These are phyloP conservation scores for Alternaria dauci DNA, from an alignment of 2,329 filamentous ascomycete species.

Conservation along the genomic window DNA sequence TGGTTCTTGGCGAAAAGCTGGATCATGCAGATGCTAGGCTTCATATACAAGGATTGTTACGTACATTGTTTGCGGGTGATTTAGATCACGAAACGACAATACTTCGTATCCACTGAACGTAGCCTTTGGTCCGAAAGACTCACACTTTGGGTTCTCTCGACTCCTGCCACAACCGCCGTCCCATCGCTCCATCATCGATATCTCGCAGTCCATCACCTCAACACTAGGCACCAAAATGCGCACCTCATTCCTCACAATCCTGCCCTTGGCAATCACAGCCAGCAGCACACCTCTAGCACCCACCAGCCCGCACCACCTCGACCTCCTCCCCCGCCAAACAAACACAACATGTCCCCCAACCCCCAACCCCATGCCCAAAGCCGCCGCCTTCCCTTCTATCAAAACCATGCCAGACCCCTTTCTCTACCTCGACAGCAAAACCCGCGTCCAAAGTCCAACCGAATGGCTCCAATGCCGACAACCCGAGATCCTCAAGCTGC, in stretches of 20 bases:
- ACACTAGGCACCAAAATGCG: slow-evolving; percentile 15
- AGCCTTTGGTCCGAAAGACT: not conserved
- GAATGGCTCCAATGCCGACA: slow-evolving; percentile 61
- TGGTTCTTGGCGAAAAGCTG: not conserved
- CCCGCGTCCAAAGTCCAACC: slow-evolving; percentile 55
- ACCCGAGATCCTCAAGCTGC: slow-evolving; percentile 59
- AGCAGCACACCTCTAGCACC: slow-evolving; percentile 18
- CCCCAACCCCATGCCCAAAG: slow-evolving; percentile 40
- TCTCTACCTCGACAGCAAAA: slow-evolving; percentile 55
- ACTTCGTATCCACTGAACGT: not conserved
- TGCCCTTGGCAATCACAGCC: slow-evolving; percentile 11
- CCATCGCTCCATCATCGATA: not conserved
- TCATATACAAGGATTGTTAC: not conserved
- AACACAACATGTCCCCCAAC: slow-evolving; percentile 39
- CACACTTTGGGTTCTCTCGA: not conserved
- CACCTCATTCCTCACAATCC: slow-evolving; percentile 11
- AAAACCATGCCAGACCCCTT: slow-evolving; percentile 57
- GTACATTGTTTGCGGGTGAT: not conserved
- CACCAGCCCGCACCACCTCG: slow-evolving; percentile 11
- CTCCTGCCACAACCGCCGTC: accelerated
- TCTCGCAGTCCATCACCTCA: not conserved
- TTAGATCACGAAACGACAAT: not conserved
- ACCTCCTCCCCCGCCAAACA: slow-evolving; percentile 27
- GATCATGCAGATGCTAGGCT: accelerated
- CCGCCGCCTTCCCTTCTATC: slow-evolving; percentile 28